Base-by-base conservation (phyloP, 192 early-diverging fungal genomes). In the Backusella australiensis region DNA sequence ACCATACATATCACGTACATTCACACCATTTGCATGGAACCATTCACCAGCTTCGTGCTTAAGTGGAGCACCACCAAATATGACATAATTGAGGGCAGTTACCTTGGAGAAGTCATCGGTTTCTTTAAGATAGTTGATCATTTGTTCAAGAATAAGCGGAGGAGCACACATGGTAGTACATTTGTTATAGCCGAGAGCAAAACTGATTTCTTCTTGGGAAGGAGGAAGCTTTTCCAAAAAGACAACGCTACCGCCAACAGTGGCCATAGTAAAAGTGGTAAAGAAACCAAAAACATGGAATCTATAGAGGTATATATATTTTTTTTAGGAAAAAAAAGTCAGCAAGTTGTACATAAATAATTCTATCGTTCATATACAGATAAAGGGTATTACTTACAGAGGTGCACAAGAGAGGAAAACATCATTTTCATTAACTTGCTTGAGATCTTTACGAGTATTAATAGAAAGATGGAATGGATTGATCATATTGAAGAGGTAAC, bases 171-270 rank as follows among this genome's bases (percentile, higher is more conserved):
- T 72, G 23, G 34, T n/a, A 11, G 71, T 72, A 21, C 44, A 49
- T 12, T 72, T 72, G 34, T 72, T 72, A 17, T 49, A 49, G 4
- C 9, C n/a, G 7, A 72, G 23, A 6, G 71, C 71, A n/a, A 32
- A 34, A 21, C 7, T 21, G 12, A 72, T 52, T 11, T 72, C 71
- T 5, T 17, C 15, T 53, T 53, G 44, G 49, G 71, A 72, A 72
- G 71, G 32, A 21, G 71, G 71, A 34, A 72, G 71, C 34, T 72
- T 49, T 35, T 35, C 49, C 46, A 72, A 35, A n/a, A 72, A 72
- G 4, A 72, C 71, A 4, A 35, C 6, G 7, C 32, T 36, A 53
- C 32, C 71, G 11, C 71, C 71, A 8, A 72, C 34, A 2, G 49
- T 19, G 4, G 32, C 15, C 34, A 53, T 72, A 35, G 32, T 72